Base-by-base conservation (phyloP, 345 rosid species). In the Camelina hispida region DNA sequence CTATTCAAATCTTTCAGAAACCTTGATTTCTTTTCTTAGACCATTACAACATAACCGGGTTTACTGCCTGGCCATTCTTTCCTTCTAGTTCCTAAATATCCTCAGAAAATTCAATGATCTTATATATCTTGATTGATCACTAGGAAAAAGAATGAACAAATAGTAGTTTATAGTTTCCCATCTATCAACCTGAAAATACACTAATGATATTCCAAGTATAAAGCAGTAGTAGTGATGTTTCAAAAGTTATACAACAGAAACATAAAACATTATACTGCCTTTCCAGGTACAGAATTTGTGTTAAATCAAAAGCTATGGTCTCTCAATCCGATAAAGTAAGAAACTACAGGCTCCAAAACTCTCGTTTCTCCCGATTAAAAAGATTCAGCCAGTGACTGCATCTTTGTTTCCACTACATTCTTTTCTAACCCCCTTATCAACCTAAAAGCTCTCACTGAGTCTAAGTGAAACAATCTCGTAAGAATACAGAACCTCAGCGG, bases 11-110 rank as follows among this genome's bases (percentile, higher is more conserved):
- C 1, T 56, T 9, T 57, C n/a, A 7, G 20, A 28, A 17, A 28
- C 20, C 38, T n/a, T 57, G 9, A 18, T 65, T 47, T 40, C 5
- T 18, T 48, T 58, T 6, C 50, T 32, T 7, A 4, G 13, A 54
- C 57, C 13, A 34, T 43, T 14, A 60, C 35, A 15, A 68, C 73
- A 38, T 51, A 50, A 20, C 56, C 11, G 0, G 50, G 61, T 9
- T 13, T 23, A 42, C 51, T 16, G 23, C 16, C 35, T 0, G 6
- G 34, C 35, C 11, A 17, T 18, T 52, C 16, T 18, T 35, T 22
- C 66, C 34, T 63, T 44, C 28, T 34, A 37, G 42, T 18, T 68
- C 62, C 60, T 48, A 47, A 30, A 57, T 18, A 52, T 25, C 22
- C 14, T 18, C 9, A 44, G 18, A 43, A 28, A 20, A 71, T 57